A percentile compares a stretch with the other conserved stretches of the same genome.
These are phyloP conservation scores for Cephaloascus fragrans DNA, from an alignment of 805 yeast species.

Conservation along the genomic window DNA sequence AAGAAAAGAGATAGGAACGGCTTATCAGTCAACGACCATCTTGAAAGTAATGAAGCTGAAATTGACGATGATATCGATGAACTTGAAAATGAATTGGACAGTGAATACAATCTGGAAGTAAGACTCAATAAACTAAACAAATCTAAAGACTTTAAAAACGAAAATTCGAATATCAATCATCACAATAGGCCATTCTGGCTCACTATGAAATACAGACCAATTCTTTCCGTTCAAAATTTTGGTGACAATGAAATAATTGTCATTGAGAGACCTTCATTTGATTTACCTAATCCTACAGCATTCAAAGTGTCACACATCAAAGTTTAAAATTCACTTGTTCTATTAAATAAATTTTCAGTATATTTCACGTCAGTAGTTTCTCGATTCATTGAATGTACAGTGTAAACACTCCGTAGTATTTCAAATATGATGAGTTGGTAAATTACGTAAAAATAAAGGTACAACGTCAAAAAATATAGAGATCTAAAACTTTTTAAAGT, in stretches of 20 bases:
- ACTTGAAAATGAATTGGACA: conserved; percentile 1
- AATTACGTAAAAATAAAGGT: too few relatives aligned
- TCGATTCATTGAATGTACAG: too few relatives aligned
- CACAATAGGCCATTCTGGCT: conserved; percentile 54
- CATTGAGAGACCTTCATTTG: conserved; percentile 65
- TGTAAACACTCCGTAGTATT: too few relatives aligned
- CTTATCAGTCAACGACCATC: conserved; percentile 23
- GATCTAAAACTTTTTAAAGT: too few relatives aligned
- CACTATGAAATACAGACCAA: conserved; percentile 65
- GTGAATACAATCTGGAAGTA: conserved; percentile 6
- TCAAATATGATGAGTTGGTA: too few relatives aligned
- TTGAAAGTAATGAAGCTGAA: conserved; percentile 8
- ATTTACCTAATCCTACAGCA: conserved; percentile 51
- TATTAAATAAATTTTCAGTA: too few relatives aligned
- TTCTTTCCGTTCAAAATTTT: conserved; percentile 51
- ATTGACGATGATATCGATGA: conserved; percentile 9
- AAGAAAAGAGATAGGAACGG: conserved; percentile 37
- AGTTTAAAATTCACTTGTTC: too few relatives aligned
- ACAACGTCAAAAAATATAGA: too few relatives aligned
- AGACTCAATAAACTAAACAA: conserved; percentile 25
- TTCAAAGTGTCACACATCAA: conserved; percentile 50
- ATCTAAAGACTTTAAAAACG: conserved; percentile 26
- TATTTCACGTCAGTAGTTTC: too few relatives aligned
- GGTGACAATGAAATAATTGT: conserved; percentile 52
- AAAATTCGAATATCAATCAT: conserved; percentile 12